These are phyloP conservation scores for Castanea sativa DNA, from an alignment of 306 rosid genomes.

Conservation along the genomic window DNA sequence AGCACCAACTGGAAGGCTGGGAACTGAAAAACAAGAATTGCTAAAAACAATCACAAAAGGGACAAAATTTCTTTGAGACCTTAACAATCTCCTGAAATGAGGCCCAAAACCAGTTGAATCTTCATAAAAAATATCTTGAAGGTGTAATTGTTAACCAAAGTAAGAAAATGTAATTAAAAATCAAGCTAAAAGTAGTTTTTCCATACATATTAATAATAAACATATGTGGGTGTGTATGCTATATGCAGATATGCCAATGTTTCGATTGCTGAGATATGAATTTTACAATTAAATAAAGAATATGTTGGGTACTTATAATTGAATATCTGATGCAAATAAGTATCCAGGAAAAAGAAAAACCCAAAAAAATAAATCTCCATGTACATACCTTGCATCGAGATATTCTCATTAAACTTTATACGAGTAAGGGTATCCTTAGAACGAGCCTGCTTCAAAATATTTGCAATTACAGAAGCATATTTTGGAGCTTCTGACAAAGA, in stretches of 20 bases:
- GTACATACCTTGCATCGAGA: slow-evolving; percentile 68
- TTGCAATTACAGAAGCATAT: slow-evolving; percentile 85
- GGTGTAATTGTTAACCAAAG: not conserved
- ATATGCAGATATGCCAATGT: not conserved
- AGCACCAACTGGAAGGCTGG: not conserved
- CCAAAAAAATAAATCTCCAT: not conserved
- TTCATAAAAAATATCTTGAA: not conserved
- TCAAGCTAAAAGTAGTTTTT: not conserved
- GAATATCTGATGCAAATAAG: not conserved
- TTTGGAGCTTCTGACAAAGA: slow-evolving; percentile 97
- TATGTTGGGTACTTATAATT: not conserved
- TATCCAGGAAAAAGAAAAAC: not conserved
- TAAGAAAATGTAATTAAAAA: not conserved
- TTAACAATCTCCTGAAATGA: not conserved
- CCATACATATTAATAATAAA: not conserved
- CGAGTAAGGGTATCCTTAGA: slow-evolving; percentile 24
- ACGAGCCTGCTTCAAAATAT: slow-evolving; percentile 61
- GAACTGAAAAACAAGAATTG: not conserved
- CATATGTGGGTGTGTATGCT: not conserved
- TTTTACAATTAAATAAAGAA: not conserved
- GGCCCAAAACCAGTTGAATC: not conserved
- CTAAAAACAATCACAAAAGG: not conserved
- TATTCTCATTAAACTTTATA: slow-evolving; percentile 48
- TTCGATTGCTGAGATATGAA: not conserved
- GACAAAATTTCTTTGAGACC: not conserved